Evolutionary conservation across 2,329 filamentous ascomycete species (phyloP).

Genomic region (Pseudogymnoascus sp.): DNA sequence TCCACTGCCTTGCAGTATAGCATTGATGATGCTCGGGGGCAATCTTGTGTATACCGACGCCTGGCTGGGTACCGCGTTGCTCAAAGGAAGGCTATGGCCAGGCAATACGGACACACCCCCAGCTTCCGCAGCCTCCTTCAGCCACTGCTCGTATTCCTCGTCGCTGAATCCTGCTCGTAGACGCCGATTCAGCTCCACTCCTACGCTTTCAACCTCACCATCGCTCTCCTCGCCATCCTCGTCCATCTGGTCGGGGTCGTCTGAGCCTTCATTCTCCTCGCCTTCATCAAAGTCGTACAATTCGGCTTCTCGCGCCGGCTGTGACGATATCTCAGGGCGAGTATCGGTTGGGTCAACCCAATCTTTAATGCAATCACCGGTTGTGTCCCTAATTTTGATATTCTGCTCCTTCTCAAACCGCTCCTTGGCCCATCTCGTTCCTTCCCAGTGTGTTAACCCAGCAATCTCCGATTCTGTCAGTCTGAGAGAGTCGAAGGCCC

Average conservation of each 20-base stretch:
- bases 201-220: conserved; percentile 50
- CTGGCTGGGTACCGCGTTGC: background rate
- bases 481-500: conserved; percentile 63
- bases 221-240: conserved; percentile 44
- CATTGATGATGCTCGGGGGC: conserved; percentile 4
- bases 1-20: background rate
- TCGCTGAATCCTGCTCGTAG: conserved; percentile 60
- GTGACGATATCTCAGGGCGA: conserved; percentile 12
- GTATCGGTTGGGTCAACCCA: conserved; percentile 46
- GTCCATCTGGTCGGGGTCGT: conserved; percentile 31
- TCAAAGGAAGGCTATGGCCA: conserved; percentile 32
- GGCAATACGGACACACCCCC: conserved; percentile 46
- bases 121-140: conserved; percentile 62
- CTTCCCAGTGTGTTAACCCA: conserved; percentile 72
- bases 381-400: conserved; percentile 62
- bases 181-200: conserved; percentile 55
- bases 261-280: conserved; percentile 30
- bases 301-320: conserved; percentile 17
- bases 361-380: conserved; percentile 58
- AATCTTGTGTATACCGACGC: background rate
- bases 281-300: conserved; percentile 29
- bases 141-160: conserved; percentile 68
- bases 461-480: conserved; percentile 66
- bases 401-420: conserved; percentile 71
- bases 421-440: conserved; percentile 75